These are phyloP conservation scores for Isatis lusitanica DNA, from an alignment of 441 rosid species.

Conservation along the genomic window DNA sequence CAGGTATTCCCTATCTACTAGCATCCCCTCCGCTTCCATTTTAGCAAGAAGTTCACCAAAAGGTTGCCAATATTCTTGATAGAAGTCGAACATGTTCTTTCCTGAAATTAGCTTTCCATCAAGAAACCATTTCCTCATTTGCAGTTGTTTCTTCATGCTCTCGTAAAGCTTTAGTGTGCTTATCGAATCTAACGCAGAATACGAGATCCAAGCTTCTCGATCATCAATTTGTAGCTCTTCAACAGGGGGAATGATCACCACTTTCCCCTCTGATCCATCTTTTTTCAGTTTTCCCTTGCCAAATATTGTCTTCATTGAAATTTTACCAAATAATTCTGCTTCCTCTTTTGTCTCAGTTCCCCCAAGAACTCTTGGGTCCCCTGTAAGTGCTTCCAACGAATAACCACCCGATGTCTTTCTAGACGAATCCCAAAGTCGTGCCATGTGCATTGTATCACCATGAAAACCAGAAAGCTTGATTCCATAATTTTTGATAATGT, in stretches of 20 bases:
- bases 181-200: slow-evolving; percentile 91
- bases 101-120: slow-evolving; percentile 48
- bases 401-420: slow-evolving; percentile 79
- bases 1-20: slow-evolving; percentile 81
- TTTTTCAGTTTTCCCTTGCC: slow-evolving; percentile 83
- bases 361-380: slow-evolving; percentile 60
- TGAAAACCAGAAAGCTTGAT: slow-evolving; percentile 81
- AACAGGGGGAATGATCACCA: slow-evolving; percentile 64
- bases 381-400: slow-evolving; percentile 92
- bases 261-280: slow-evolving; percentile 92
- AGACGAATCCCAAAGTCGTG: slow-evolving; percentile 92
- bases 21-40: slow-evolving; percentile 93
- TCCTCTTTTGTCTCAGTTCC: slow-evolving; percentile 43
- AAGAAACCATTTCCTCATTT: slow-evolving; percentile 55
- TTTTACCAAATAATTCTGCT: slow-evolving; percentile 72
- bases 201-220: slow-evolving; percentile 76
- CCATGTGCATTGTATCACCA: slow-evolving; percentile 99
- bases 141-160: slow-evolving; percentile 65
- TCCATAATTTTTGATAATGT: slow-evolving; percentile 77
- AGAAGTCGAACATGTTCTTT: slow-evolving; percentile 76
- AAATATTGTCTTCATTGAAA: slow-evolving; percentile 85
- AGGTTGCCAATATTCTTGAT: slow-evolving; percentile 75
- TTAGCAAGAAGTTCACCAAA: slow-evolving; percentile 85
- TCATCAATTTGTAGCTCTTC: slow-evolving; percentile 85
- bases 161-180: slow-evolving; percentile 85